Conservation (phyloP, 2,329 filamentous ascomycete genomes). For the Ustulina deusta region DNA sequence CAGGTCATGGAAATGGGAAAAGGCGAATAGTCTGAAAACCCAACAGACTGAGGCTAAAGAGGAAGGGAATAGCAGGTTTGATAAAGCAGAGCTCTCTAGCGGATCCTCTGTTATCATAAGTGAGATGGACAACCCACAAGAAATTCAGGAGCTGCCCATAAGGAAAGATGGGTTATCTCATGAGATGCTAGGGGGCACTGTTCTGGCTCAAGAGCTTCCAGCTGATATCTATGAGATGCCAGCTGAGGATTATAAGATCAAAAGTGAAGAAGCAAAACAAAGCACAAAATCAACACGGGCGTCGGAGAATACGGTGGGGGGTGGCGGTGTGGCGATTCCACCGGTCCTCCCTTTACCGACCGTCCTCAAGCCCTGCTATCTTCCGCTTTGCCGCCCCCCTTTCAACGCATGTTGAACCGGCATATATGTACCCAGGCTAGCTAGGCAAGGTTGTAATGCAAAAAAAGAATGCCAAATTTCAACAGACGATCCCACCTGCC, state of each 20-base stretch:
- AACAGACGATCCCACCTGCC: no score
- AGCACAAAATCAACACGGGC: no score
- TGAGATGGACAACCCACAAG: conserved; percentile 15
- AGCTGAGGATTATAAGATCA: background rate
- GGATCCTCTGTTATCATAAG: background rate
- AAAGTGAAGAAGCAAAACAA: background rate
- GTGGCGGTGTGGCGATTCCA: background rate
- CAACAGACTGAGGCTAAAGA: background rate
- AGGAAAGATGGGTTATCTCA: conserved; percentile 22
- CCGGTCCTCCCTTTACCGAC: no score
- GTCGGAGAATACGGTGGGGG: background rate
- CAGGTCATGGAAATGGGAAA: conserved; percentile 19
- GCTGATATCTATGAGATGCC: conserved; percentile 30
- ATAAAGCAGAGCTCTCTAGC: conserved; percentile 27
- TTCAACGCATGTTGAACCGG: no score
- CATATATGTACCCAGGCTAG: no score
- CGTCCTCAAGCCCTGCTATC: no score
- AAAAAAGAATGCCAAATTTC: no score
- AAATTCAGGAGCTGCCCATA: conserved; percentile 14
- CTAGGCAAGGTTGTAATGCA: no score
- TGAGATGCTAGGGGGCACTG: conserved; percentile 15
- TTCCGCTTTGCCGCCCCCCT: no score
- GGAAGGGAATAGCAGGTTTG: background rate
- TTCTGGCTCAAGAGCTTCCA: conserved; percentile 27
- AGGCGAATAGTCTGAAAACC: background rate